A percentile compares a stretch with the other conserved stretches of the same genome.
Evolutionary conservation across 371 early-diverging fungal genomes (phyloP).

Genomic region (Mucor lusitanicus): DNA sequence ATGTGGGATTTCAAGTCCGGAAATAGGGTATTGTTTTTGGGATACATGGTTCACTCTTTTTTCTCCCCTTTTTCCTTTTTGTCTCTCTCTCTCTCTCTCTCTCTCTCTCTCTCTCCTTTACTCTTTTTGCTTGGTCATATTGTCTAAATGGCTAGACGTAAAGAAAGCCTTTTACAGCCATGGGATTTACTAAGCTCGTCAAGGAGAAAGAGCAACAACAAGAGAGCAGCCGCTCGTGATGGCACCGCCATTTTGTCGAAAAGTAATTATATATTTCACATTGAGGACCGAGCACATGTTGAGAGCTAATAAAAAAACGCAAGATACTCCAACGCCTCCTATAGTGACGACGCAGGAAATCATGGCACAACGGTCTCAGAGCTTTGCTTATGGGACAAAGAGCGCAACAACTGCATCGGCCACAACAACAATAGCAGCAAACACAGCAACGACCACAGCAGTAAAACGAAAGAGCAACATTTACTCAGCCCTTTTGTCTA

Average conservation of each 20-base stretch:
- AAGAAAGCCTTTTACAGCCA: conserved; percentile 10
- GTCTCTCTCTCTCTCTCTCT: not conserved
- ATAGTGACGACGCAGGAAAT: conserved; percentile 15
- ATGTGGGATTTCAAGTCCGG: conserved; percentile 10
- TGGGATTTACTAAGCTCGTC: conserved; percentile 16
- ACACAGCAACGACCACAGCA: not conserved
- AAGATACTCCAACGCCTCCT: conserved; percentile 8
- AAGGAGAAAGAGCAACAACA: not conserved
- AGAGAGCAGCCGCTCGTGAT: not conserved
- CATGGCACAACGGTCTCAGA: conserved; percentile 36
- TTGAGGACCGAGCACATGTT: too few relatives aligned
- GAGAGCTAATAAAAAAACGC: too few relatives aligned
- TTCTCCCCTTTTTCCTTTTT: not conserved
- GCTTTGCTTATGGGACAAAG: conserved; percentile 32
- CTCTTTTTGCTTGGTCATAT: not conserved
- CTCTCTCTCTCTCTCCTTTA: not conserved
- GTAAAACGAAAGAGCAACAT: not conserved
- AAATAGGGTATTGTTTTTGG: conserved; percentile 16
- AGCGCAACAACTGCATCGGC: not conserved
- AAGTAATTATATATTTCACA: too few relatives aligned
- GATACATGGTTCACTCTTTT: not conserved
- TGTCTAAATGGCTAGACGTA: conserved; percentile 18
- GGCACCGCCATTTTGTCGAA: not conserved
- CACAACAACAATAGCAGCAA: not conserved
- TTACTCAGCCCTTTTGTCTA: conserved; percentile 77